Evolutionary conservation across 1,139 yeast genomes (phyloP).

Genomic region (Scheffersomyces segobiensis): DNA sequence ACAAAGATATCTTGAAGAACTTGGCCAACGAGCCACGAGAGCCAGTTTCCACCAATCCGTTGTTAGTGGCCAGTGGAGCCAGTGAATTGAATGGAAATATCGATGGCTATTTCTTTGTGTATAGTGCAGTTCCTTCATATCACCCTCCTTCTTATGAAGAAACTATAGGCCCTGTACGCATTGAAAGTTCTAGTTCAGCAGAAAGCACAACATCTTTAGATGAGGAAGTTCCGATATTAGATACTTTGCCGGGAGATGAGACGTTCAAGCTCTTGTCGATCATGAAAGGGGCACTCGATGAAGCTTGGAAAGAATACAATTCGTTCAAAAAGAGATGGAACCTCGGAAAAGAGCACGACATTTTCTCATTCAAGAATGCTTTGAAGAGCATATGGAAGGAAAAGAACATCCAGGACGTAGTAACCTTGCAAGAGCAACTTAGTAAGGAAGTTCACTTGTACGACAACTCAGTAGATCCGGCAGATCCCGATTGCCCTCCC

Average conservation of each 20-base stretch:
- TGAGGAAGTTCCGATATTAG: constrained; percentile 6
- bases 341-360: constrained; percentile 64
- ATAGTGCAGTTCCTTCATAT: constrained; percentile 62
- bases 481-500: constrained; percentile 56
- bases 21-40: constrained; percentile 66
- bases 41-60: constrained; percentile 64
- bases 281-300: constrained; percentile 56
- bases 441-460: constrained; percentile 15
- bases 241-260: constrained; percentile 15
- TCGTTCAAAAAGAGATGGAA: constrained; percentile 57
- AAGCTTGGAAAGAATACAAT: constrained; percentile 73
- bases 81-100: constrained; percentile 70
- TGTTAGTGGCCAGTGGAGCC: constrained; percentile 76
- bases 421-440: constrained; percentile 14
- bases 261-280: constrained; percentile 48
- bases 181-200: neutral
- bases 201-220: neutral
- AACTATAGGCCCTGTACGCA: constrained; percentile 3
- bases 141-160: constrained; percentile 54
- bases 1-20: constrained; percentile 57
- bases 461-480: constrained; percentile 40
- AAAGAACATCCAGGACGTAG: constrained; percentile 22
- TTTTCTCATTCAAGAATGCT: constrained; percentile 58
- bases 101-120: constrained; percentile 71
- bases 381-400: constrained; percentile 59